A percentile compares a stretch with the other conserved stretches of the same genome.
Evolutionary conservation across 148 eudicot genomes (phyloP).

Genomic region (Silene latifolia): DNA sequence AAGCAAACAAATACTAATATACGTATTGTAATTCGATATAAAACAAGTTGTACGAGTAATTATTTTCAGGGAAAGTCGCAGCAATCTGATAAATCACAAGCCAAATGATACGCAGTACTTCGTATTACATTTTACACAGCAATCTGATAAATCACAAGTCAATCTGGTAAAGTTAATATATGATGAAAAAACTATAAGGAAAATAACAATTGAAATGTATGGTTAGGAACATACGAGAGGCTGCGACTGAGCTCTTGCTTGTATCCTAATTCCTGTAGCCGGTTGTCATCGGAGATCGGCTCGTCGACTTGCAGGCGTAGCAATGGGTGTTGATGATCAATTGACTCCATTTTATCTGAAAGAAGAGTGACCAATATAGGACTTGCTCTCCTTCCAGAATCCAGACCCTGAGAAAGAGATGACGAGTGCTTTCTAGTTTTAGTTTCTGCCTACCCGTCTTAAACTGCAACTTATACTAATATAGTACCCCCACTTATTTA

Average conservation of each 20-base stretch:
- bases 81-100: no score
- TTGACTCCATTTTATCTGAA: constrained; percentile 8
- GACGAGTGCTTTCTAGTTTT: neutral
- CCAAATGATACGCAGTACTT: no score
- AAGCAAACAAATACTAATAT: no score
- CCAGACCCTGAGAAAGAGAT: neutral
- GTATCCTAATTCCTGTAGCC: constrained; percentile 55
- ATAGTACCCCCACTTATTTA: no score
- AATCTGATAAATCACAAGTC: no score
- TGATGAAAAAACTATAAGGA: no score
- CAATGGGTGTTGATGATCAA: constrained; percentile 18
- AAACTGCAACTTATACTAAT: neutral
- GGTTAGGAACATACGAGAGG: constrained; percentile 48
- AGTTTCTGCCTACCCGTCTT: neutral
- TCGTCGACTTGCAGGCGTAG: neutral
- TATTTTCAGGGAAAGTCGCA: no score
- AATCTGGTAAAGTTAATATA: no score
- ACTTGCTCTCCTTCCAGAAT: neutral
- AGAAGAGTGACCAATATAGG: neutral
- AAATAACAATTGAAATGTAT: no score
- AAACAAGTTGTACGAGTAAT: no score
- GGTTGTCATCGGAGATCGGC: constrained; percentile 23
- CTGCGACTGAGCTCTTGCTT: constrained; percentile 67
- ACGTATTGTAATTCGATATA: no score
- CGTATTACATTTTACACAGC: no score